Evolutionary conservation across 257 asterid genomes (phyloP), one percentile per base, ranked within the genome.

Genomic region (Solanum commersonii): DNA sequence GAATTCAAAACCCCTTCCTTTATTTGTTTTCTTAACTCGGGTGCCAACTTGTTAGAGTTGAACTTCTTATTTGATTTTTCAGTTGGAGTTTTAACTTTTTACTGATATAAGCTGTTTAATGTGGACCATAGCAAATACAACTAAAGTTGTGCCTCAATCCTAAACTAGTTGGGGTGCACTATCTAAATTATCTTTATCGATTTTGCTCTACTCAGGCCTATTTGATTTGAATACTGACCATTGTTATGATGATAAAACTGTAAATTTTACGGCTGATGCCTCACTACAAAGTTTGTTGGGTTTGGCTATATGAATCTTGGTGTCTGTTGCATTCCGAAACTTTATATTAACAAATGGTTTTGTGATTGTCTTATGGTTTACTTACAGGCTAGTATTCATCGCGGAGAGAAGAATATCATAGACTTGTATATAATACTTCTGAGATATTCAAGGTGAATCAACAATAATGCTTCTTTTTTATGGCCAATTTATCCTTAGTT

Each of bases 361-460:
- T 81, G 27, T 81, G 85, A 60, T 59, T 88, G 38, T 72, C 10
- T 38, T 68, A 77, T 82, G 27, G 85, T 76, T 46, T 74, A 46
- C 87, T 12, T 89, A 87, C 95, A 94, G 97, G 98, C 98, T 25
- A 91, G 89, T 88, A 95, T 95, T 60, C 93, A 93, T 81, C 92
- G 97, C 92, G 95, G 92, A 87, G 99, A 95, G 94, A 92, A 91
- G 65, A 94, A 94, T 86, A 87, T 95, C 46, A 90, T 97, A 49
- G 98, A 97, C 92, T 91, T 97, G 90, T 95, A 95, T 91, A 87
- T 95, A 87, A 94, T 95, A 38, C 94, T 95, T 74, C 89, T 97
- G 34, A 93, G 97, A 94, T 95, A 93, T 91, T 92, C 97, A 76
- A 97, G 98, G 98, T 95, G 90, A 90, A 77, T 23, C 70, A 56